phyloP scores from a whole-genome alignment of 805 yeast species.

The Candida pseudofarinosa region DNA sequence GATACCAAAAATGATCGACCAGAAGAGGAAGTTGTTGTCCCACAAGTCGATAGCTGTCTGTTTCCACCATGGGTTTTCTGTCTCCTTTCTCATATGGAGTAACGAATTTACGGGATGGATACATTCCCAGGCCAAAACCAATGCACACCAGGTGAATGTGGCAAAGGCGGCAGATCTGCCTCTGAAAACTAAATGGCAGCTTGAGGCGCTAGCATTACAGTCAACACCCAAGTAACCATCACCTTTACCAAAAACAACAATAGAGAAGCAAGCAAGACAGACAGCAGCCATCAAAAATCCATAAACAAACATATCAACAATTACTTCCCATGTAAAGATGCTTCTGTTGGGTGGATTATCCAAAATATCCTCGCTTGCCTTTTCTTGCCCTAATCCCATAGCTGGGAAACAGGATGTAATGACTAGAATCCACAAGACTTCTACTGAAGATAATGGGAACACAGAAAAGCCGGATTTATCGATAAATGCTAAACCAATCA shows the following conservation, averaged over 20 bases:
- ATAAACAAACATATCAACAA: constrained; percentile 37
- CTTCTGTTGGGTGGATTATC: constrained; percentile 34
- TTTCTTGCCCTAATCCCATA: constrained; percentile 66
- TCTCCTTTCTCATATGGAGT: constrained; percentile 65
- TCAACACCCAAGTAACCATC: constrained; percentile 35
- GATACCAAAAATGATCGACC: constrained; percentile 74
- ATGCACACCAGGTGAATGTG: constrained; percentile 82
- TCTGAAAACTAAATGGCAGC: constrained; percentile 62
- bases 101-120: constrained; percentile 67
- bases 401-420: constrained; percentile 81
- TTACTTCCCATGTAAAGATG: constrained; percentile 39
- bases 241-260: constrained; percentile 36
- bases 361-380: constrained; percentile 35
- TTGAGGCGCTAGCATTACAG: constrained; percentile 22
- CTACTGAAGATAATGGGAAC: constrained; percentile 55
- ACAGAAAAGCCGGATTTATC: constrained; percentile 31
- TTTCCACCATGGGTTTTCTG: constrained; percentile 50
- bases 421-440: constrained; percentile 75
- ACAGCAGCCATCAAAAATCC: constrained; percentile 41
- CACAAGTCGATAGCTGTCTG: constrained; percentile 64
- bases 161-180: constrained; percentile 78
- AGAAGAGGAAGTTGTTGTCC: constrained; percentile 72
- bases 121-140: constrained; percentile 81
- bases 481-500: constrained; percentile 37
- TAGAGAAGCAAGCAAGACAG: constrained; percentile 34